phyloP scores from a whole-genome alignment of 306 rosid genomes.

The Cucurbita argyrosperma region DNA sequence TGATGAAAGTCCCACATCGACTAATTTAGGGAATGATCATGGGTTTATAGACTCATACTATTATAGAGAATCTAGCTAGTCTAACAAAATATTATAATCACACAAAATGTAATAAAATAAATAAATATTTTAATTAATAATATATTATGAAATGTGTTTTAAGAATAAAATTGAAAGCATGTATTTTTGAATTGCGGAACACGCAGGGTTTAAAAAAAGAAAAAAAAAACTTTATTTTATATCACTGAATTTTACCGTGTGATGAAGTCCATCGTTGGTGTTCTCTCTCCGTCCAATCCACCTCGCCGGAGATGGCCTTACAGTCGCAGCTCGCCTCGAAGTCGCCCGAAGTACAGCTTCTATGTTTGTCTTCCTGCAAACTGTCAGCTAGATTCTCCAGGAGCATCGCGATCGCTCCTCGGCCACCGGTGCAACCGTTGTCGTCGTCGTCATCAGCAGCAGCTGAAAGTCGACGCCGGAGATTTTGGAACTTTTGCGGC shows the following conservation, averaged over 20 bases:
- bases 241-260: neutral
- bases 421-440: neutral
- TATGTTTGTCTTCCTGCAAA: slow-evolving; percentile 12
- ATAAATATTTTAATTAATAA: too few species aligned
- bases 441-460: neutral
- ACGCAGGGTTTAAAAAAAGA: too few species aligned
- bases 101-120: too few species aligned
- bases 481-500: neutral
- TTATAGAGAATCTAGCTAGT: too few species aligned
- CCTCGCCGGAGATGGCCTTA: slow-evolving; percentile 14
- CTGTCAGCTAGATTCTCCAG: neutral
- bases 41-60: too few species aligned
- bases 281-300: neutral
- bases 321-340: neutral
- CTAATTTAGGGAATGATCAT: too few species aligned
- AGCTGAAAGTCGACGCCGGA: neutral
- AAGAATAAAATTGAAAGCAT: too few species aligned
- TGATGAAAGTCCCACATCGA: too few species aligned
- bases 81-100: too few species aligned
- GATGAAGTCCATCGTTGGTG: neutral
- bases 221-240: neutral
- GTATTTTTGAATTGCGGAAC: too few species aligned
- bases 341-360: slow-evolving; percentile 6
- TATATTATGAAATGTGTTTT: too few species aligned
- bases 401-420: neutral